phyloP scores from a whole-genome alignment of 306 rosid genomes.

The Glycyrrhiza uralensis region DNA sequence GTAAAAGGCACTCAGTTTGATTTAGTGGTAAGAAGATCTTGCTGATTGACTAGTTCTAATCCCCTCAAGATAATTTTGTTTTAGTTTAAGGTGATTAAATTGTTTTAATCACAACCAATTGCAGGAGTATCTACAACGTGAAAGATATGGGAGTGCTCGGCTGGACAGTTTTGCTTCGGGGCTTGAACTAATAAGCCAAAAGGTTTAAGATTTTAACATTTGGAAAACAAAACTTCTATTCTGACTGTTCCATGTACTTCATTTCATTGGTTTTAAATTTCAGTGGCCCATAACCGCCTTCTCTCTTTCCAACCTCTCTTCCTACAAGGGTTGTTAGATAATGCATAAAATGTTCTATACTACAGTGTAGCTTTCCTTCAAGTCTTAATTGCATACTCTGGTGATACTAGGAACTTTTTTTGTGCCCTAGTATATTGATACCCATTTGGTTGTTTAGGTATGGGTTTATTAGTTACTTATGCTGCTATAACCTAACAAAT shows the following conservation, averaged over 20 bases:
- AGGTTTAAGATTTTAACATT: slow-evolving; percentile 44
- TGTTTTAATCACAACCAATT: slow-evolving; percentile 25
- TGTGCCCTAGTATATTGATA: neutral
- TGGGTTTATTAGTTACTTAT: neutral
- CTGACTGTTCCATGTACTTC: neutral
- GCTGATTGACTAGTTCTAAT: slow-evolving; percentile 12
- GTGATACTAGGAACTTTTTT: neutral
- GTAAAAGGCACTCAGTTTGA: slow-evolving; percentile 97
- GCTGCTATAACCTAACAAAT: neutral
- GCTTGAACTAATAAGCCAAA: slow-evolving; percentile 82
- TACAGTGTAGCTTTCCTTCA: neutral
- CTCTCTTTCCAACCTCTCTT: neutral
- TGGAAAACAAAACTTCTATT: neutral
- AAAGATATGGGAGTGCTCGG: slow-evolving; percentile 83
- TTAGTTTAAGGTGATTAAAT: slow-evolving; percentile 15
- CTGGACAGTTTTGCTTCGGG: slow-evolving; percentile 93
- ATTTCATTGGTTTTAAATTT: slow-evolving; percentile 21
- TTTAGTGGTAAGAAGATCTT: slow-evolving; percentile 71
- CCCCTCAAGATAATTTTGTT: neutral
- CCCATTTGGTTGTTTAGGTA: slow-evolving; percentile 1
- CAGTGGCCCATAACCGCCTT: neutral
- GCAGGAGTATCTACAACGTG: slow-evolving; percentile 94
- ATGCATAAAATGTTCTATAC: slow-evolving; percentile 1
- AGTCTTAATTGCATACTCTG: neutral
- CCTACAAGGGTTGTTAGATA: neutral